These are phyloP conservation scores for Rhynchosporium secalis DNA, from an alignment of 2,329 filamentous ascomycete species.

Conservation along the genomic window DNA sequence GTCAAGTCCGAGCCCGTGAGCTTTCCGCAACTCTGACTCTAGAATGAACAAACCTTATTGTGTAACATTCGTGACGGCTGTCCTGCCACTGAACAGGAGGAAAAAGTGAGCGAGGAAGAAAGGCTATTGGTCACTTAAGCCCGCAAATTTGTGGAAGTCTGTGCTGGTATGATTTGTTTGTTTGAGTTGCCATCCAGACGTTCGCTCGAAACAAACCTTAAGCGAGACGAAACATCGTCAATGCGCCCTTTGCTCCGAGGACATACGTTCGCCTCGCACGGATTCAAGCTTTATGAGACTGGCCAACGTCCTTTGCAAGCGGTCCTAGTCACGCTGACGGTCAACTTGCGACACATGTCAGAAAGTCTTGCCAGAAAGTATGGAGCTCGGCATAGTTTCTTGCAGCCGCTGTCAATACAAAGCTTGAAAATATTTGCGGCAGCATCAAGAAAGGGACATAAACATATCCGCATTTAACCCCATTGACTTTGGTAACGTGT, in stretches of 20 bases:
- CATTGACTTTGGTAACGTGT: background rate
- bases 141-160: background rate
- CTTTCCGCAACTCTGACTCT: background rate
- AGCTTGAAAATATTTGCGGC: no score
- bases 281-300: background rate
- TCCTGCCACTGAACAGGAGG: background rate
- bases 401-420: background rate
- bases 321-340: no score
- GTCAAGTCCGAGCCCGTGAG: no score
- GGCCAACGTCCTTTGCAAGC: no score
- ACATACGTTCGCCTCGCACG: background rate
- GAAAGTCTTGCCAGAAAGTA: no score
- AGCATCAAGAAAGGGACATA: no score
- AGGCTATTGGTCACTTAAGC: background rate
- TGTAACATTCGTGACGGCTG: background rate
- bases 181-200: constrained; percentile 6
- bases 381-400: no score
- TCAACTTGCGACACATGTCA: no score
- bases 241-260: background rate
- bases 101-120: no score
- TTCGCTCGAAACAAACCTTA: background rate
- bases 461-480: no score
- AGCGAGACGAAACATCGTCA: constrained; percentile 11
- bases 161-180: constrained; percentile 9
- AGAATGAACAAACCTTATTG: constrained; percentile 1